phyloP scores from a whole-genome alignment of 1,284 basidiomycete species.

The Exobasidium rhododendri region DNA sequence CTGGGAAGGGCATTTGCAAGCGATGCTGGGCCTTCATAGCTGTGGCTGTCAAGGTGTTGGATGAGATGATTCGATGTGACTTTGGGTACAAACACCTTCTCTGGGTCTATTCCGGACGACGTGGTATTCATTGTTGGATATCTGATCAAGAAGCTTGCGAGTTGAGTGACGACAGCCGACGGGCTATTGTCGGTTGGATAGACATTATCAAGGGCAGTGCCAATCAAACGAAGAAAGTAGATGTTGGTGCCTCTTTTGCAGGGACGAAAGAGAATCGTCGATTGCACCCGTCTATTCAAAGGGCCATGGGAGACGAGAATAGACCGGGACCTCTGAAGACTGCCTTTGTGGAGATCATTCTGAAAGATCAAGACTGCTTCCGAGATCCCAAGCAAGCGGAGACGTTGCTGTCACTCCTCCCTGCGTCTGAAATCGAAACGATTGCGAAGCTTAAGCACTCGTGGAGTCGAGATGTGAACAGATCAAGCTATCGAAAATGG shows the following conservation, averaged over 20 bases:
- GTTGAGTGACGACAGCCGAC: conserved; percentile 85
- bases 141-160: conserved; percentile 83
- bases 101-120: conserved; percentile 97
- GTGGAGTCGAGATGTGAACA: conserved; percentile 65
- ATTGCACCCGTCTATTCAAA: conserved; percentile 47
- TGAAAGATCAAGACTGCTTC: conserved; percentile 86
- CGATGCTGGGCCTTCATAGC: conserved; percentile 94
- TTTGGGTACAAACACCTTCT: conserved; percentile 76
- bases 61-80: conserved; percentile 71
- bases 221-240: conserved; percentile 79
- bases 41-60: conserved; percentile 84
- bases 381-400: conserved; percentile 69
- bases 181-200: conserved; percentile 78
- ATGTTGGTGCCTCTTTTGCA: conserved; percentile 56
- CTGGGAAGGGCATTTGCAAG: conserved; percentile 83
- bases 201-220: conserved; percentile 77
- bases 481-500: conserved; percentile 71
- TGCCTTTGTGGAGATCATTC: conserved; percentile 68
- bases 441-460: conserved; percentile 58
- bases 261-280: conserved; percentile 33
- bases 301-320: conserved; percentile 40
- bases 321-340: conserved; percentile 59
- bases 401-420: conserved; percentile 71
- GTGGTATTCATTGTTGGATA: conserved; percentile 98
- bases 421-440: conserved; percentile 54